Conservation (phyloP, 371 early-diverging fungal genomes). For the Haplosporangium sp. region DNA sequence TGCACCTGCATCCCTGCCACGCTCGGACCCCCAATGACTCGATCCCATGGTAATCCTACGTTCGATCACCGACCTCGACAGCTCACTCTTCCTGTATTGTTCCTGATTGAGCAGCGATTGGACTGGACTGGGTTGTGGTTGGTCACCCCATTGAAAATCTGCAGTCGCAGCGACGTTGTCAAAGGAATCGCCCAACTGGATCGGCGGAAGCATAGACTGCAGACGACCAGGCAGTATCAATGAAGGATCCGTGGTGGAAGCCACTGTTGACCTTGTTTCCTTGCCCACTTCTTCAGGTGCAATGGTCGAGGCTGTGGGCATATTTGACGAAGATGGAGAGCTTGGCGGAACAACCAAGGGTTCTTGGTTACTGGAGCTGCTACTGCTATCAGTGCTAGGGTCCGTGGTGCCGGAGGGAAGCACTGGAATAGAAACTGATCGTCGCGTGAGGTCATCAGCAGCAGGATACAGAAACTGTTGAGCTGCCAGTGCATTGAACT, state of each 20-base stretch:
- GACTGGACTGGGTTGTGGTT: neutral
- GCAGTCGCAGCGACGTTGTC: slow-evolving; percentile 13
- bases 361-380: neutral
- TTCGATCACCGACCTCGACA: too few species aligned
- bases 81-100: slow-evolving; percentile 7
- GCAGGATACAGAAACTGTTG: slow-evolving; percentile 43
- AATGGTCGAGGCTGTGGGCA: neutral
- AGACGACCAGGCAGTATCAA: too few species aligned
- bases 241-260: too few species aligned
- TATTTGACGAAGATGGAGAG: too few species aligned
- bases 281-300: too few species aligned
- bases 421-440: slow-evolving; percentile 13
- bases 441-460: slow-evolving; percentile 15
- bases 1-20: too few species aligned
- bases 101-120: neutral
- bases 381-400: neutral
- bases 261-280: too few species aligned
- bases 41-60: too few species aligned
- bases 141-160: too few species aligned
- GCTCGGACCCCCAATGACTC: too few species aligned
- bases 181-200: slow-evolving; percentile 44
- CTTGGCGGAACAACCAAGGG: neutral
- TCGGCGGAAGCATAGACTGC: slow-evolving; percentile 35
- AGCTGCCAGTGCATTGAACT: slow-evolving; percentile 19
- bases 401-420: slow-evolving; percentile 1